Conservation (phyloP, 1,284 basidiomycete species). For the Ustilago nuda region DNA sequence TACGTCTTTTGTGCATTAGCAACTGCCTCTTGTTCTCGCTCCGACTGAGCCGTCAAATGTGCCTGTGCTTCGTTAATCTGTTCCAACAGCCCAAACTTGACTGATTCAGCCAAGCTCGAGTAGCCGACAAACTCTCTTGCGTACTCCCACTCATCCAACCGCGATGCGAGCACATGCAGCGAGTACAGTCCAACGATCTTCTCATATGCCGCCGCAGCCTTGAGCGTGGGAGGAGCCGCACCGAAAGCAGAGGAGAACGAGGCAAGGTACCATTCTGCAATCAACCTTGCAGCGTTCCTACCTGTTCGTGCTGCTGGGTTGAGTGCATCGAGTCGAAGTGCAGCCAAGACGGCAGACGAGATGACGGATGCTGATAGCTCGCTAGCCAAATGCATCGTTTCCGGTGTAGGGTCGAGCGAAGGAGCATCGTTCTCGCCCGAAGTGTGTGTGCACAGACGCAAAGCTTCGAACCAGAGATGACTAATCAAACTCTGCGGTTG, state of each 20-base stretch:
- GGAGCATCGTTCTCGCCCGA: constrained; percentile 33
- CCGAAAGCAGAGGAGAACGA: constrained; percentile 42
- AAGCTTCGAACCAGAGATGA: constrained; percentile 53
- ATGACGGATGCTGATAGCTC: constrained; percentile 50
- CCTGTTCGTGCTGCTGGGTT: constrained; percentile 27
- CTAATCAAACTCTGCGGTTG: constrained; percentile 47
- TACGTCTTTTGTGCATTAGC: constrained; percentile 41
- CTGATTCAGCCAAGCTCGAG: constrained; percentile 45
- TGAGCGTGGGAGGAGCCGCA: constrained; percentile 23
- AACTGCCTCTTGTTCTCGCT: constrained; percentile 41
- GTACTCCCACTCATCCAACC: constrained; percentile 59
- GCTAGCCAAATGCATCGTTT: constrained; percentile 40
- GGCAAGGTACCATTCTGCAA: constrained; percentile 59
- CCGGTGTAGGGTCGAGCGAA: constrained; percentile 46
- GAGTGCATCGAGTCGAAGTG: constrained; percentile 48
- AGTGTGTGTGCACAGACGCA: constrained; percentile 39
- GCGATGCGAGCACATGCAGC: constrained; percentile 53
- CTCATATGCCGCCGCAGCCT: constrained; percentile 48
- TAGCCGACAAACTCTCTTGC: constrained; percentile 58
- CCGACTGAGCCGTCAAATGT: constrained; percentile 22
- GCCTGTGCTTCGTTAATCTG: constrained; percentile 47
- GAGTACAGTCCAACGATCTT: constrained; percentile 56
- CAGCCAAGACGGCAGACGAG: constrained; percentile 52
- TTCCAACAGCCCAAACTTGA: constrained; percentile 40
- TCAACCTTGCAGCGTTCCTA: constrained; percentile 45